Evolutionary conservation across 73 alveolate genomes (phyloP).

Genomic region (Chromera velia): DNA sequence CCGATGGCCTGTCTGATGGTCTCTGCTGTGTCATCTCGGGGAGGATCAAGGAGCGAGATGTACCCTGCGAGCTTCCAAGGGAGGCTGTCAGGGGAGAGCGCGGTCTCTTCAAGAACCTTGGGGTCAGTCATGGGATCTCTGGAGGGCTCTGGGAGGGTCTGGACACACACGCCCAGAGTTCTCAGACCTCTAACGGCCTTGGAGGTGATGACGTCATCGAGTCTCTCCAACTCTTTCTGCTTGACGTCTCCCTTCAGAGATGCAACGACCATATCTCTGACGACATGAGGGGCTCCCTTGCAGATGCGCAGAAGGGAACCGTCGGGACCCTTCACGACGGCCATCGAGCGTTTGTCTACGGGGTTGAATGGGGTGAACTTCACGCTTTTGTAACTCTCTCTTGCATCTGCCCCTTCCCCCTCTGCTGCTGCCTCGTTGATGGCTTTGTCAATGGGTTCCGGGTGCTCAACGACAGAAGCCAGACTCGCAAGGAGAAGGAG

Average conservation of each 20-base stretch:
- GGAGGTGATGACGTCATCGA: constrained; percentile 6
- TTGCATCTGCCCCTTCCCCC: not conserved
- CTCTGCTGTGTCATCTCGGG: constrained; percentile 24
- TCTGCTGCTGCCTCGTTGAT: constrained; percentile 2
- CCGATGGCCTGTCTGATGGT: constrained; percentile 12
- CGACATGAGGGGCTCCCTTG: constrained; percentile 33
- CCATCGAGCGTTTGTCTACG: constrained; percentile 8
- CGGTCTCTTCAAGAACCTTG: too few species aligned
- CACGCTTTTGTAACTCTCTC: constrained; percentile 11
- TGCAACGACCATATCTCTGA: constrained; percentile 2
- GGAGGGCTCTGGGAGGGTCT: not conserved
- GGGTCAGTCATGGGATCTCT: too few species aligned
- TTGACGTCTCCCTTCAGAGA: not conserved
- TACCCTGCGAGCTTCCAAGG: constrained; percentile 16
- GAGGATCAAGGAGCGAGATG: constrained; percentile 19
- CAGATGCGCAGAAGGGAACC: constrained; percentile 2
- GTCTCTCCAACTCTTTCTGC: not conserved
- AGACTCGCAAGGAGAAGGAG: constrained; percentile 15
- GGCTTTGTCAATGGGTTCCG: constrained; percentile 13
- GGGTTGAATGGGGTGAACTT: constrained; percentile 25
- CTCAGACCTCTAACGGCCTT: constrained; percentile 24
- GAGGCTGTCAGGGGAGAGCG: too few species aligned
- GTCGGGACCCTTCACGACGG: constrained; percentile 5
- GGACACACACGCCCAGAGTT: constrained; percentile 12
- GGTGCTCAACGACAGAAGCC: not conserved